Evolutionary conservation across 2,329 filamentous ascomycete genomes (phyloP).

Genomic region (Magnaporthiopsis rhizophila): DNA sequence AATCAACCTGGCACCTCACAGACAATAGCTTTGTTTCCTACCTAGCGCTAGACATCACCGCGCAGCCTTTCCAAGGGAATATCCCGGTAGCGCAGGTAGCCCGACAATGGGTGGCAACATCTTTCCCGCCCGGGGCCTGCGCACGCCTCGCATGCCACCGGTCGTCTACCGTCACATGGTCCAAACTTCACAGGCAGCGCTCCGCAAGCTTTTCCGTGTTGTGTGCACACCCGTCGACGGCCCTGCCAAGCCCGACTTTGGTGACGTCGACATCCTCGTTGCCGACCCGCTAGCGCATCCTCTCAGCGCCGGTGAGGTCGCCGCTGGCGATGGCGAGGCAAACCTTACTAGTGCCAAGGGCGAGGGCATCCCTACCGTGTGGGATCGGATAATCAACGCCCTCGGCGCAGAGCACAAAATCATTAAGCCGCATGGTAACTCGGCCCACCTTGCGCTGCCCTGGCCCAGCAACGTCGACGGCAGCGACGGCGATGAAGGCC

Average conservation of each 20-base stretch:
- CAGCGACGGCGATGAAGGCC: not conserved
- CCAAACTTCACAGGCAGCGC: conserved; percentile 32
- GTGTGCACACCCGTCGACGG: conserved; percentile 59
- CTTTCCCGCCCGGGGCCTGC: conserved; percentile 43
- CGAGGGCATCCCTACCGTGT: conserved; percentile 1
- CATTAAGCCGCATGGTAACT: conserved; percentile 15
- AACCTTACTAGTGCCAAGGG: not conserved
- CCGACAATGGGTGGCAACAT: conserved; percentile 56
- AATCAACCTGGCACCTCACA: too few species aligned
- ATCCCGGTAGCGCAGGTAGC: too few species aligned
- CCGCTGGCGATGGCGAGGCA: not conserved
- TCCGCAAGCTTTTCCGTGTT: conserved; percentile 42
- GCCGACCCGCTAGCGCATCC: conserved; percentile 19
- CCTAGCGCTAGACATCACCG: too few species aligned
- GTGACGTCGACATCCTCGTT: conserved; percentile 68
- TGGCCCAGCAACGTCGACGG: conserved; percentile 26
- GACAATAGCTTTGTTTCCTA: too few species aligned
- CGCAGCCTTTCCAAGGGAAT: too few species aligned
- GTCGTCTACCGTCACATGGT: conserved; percentile 48
- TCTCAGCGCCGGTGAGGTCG: not conserved
- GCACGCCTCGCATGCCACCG: conserved; percentile 58
- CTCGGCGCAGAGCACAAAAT: conserved; percentile 39
- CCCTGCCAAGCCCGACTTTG: conserved; percentile 58
- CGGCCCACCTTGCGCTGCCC: conserved; percentile 45
- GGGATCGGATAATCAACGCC: conserved; percentile 24